phyloP scores from a whole-genome alignment of 331 rosid genomes.

The Acacia concinna region DNA sequence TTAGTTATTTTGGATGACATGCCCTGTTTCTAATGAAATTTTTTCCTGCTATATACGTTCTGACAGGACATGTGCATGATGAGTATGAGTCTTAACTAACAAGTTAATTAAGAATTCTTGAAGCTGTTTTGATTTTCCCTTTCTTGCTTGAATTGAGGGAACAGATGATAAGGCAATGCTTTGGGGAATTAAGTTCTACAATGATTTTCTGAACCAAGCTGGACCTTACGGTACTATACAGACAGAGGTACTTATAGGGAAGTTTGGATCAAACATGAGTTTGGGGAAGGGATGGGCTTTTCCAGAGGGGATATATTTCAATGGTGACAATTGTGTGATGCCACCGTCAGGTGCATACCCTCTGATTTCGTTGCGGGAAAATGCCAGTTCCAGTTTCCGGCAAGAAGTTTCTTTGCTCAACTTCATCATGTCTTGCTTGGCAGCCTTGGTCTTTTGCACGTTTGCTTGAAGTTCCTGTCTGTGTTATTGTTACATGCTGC shows the following conservation, averaged over 20 bases:
- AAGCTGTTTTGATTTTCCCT: conserved; percentile 6
- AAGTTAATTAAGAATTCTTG: conserved; percentile 13
- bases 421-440: conserved; percentile 41
- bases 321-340: conserved; percentile 91
- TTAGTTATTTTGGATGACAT: conserved; percentile 30
- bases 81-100: conserved; percentile 8
- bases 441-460: conserved; percentile 40
- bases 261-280: conserved; percentile 61
- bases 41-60: background rate
- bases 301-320: conserved; percentile 79
- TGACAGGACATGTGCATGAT: background rate
- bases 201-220: conserved; percentile 81
- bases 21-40: background rate
- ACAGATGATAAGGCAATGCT: conserved; percentile 90
- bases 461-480: conserved; percentile 22
- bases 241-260: conserved; percentile 70
- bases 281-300: conserved; percentile 95
- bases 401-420: conserved; percentile 41
- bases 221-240: conserved; percentile 77
- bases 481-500: background rate
- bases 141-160: background rate
- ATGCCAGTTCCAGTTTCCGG: conserved; percentile 42
- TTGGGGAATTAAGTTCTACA: conserved; percentile 84
- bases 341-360: conserved; percentile 83
- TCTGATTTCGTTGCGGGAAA: conserved; percentile 24